Conservation (phyloP, 768 basidiomycete species). For the Hygrophoropsis aurantiaca region DNA sequence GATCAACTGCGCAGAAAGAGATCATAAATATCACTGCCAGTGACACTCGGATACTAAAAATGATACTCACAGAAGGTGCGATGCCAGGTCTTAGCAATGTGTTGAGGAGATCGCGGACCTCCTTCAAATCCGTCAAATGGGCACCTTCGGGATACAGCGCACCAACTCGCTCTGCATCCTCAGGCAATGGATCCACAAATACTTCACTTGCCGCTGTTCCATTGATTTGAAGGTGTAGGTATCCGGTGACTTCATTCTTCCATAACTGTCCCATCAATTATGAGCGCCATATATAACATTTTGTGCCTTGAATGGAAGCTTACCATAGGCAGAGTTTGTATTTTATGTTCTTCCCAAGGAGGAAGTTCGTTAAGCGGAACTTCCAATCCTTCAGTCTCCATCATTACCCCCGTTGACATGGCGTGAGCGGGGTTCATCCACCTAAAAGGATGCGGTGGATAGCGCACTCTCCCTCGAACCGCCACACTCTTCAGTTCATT, state of each 20-base stretch:
- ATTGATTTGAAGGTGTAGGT: slow-evolving; percentile 60
- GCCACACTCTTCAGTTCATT: slow-evolving; percentile 50
- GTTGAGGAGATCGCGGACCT: slow-evolving; percentile 52
- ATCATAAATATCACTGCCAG: neutral
- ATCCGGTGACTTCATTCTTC: slow-evolving; percentile 60
- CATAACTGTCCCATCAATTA: slow-evolving; percentile 36
- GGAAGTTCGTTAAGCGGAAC: slow-evolving; percentile 47
- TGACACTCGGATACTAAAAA: neutral
- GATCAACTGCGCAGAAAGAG: slow-evolving; percentile 35
- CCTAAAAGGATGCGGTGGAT: slow-evolving; percentile 55
- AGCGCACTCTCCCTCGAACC: slow-evolving; percentile 47
- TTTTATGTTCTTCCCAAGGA: slow-evolving; percentile 50
- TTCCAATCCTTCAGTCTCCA: slow-evolving; percentile 53
- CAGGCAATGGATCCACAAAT: slow-evolving; percentile 48
- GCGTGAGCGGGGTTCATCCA: slow-evolving; percentile 59
- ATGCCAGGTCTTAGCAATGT: slow-evolving; percentile 58
- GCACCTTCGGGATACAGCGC: slow-evolving; percentile 59
- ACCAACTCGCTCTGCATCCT: slow-evolving; percentile 33
- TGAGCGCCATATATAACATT: neutral
- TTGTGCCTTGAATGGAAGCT: slow-evolving; percentile 10
- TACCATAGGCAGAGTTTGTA: slow-evolving; percentile 54
- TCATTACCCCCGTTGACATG: slow-evolving; percentile 51
- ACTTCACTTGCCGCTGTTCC: slow-evolving; percentile 46
- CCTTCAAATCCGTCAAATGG: slow-evolving; percentile 44
- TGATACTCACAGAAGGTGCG: slow-evolving; percentile 41